Percentiles rank a stretch among this genome's conserved stretches.
Conservation (phyloP, 2,329 filamentous ascomycete species). For the Cryphonectria naterciae region DNA sequence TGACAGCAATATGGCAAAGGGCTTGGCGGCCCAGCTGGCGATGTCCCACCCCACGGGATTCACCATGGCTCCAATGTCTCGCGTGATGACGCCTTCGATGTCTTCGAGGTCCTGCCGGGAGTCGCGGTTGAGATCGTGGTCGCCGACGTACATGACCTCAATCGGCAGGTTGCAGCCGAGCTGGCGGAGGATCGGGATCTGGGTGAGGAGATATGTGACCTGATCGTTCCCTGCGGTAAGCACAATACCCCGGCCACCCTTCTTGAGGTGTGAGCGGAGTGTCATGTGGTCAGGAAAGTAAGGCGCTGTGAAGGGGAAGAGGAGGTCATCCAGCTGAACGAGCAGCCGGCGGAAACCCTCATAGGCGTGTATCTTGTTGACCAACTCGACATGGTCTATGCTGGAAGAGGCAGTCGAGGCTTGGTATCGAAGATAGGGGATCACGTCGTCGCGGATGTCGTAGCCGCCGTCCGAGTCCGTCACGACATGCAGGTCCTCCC, state of each 20-base stretch:
- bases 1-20: constrained; percentile 50
- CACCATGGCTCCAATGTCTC: constrained; percentile 49
- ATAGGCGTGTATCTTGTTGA: constrained; percentile 44
- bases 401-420: constrained; percentile 27
- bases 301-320: constrained; percentile 46
- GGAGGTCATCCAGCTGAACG: constrained; percentile 41
- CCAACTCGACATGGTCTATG: constrained; percentile 32
- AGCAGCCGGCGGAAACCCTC: constrained; percentile 47
- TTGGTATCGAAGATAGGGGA: constrained; percentile 42
- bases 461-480: constrained; percentile 38
- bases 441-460: constrained; percentile 45
- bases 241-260: constrained; percentile 47
- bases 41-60: constrained; percentile 49
- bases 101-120: constrained; percentile 46
- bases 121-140: constrained; percentile 47
- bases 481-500: constrained; percentile 43
- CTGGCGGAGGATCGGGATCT: constrained; percentile 43
- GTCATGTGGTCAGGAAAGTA: constrained; percentile 51
- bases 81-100: constrained; percentile 47
- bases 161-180: constrained; percentile 45
- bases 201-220: constrained; percentile 47
- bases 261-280: constrained; percentile 46
- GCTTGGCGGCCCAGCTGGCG: constrained; percentile 51
- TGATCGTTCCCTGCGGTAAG: constrained; percentile 49
- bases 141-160: constrained; percentile 47